Conservation (phyloP, 305 asterid species). For the Stenogyne calaminthoides region DNA sequence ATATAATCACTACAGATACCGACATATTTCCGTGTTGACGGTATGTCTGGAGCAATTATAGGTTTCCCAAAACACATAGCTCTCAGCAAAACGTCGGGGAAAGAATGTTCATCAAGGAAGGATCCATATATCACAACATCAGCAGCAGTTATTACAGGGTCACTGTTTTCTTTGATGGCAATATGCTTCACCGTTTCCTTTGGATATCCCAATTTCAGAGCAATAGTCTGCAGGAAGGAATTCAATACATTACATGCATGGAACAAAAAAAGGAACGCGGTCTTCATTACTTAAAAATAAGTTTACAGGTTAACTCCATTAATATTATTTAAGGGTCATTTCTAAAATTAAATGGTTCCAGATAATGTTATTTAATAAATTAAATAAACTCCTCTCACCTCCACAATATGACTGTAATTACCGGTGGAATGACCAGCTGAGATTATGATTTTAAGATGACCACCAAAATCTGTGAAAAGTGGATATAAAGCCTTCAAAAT, state of each 20-base stretch:
- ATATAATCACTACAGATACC: conserved; percentile 34
- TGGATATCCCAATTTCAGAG: conserved; percentile 68
- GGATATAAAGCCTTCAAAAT: conserved; percentile 79
- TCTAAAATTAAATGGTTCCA: background rate
- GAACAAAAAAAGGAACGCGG: background rate
- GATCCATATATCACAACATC: conserved; percentile 91
- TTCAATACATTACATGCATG: conserved; percentile 15
- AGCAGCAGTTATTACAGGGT: conserved; percentile 48
- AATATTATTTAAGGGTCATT: background rate
- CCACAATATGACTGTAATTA: conserved; percentile 71
- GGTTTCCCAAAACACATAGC: conserved; percentile 92
- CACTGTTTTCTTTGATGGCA: conserved; percentile 48
- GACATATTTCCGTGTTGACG: conserved; percentile 76
- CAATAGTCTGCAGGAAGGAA: conserved; percentile 61
- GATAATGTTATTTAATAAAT: background rate
- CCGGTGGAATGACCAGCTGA: conserved; percentile 58
- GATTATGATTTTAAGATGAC: conserved; percentile 62
- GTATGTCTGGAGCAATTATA: conserved; percentile 78
- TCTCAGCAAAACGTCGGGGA: conserved; percentile 78
- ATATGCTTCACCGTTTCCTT: conserved; percentile 67
- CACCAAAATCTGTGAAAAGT: conserved; percentile 45
- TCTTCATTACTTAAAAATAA: too few relatives aligned
- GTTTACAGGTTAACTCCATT: background rate
- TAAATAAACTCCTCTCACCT: conserved; percentile 50
- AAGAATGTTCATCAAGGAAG: conserved; percentile 71